These are phyloP conservation scores for Exophiala sp. DNA, from an alignment of 2,329 filamentous ascomycete genomes.

Conservation along the genomic window DNA sequence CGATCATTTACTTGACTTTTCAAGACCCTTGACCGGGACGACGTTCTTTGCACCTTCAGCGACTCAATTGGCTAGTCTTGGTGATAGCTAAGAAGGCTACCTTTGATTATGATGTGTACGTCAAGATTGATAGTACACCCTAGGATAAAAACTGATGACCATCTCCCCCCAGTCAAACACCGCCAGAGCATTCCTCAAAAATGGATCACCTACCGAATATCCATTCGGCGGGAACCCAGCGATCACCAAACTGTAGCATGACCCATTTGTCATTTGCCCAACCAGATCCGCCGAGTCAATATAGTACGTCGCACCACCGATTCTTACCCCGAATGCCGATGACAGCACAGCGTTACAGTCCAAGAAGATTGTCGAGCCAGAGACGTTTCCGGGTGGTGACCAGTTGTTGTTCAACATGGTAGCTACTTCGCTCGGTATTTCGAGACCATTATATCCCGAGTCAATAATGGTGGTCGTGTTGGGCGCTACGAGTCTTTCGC, in stretches of 20 bases:
- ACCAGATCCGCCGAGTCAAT: too few relatives aligned
- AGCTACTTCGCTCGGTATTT: too few relatives aligned
- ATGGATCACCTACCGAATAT: constrained; percentile 41
- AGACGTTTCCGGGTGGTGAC: too few relatives aligned
- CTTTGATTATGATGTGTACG: neutral
- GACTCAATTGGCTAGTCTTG: constrained; percentile 35
- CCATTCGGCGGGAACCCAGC: neutral
- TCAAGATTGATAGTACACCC: constrained; percentile 26
- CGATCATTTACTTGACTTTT: constrained; percentile 56
- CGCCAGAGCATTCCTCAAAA: constrained; percentile 48
- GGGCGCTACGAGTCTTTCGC: too few relatives aligned
- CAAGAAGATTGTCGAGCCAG: too few relatives aligned
- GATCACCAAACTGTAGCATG: neutral
- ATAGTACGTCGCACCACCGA: too few relatives aligned
- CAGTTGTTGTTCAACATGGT: too few relatives aligned
- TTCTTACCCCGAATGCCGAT: too few relatives aligned
- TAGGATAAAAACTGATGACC: constrained; percentile 46
- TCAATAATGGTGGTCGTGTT: too few relatives aligned
- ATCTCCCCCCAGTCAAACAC: constrained; percentile 50
- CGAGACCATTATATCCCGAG: too few relatives aligned
- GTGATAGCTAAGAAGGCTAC: neutral
- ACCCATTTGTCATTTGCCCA: too few relatives aligned
- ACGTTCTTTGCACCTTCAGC: constrained; percentile 54
- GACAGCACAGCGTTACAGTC: too few relatives aligned
- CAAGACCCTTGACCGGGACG: constrained; percentile 50